Percentiles rank a stretch among this genome's conserved stretches.
These are phyloP conservation scores for Moesziomyces antarcticus DNA, from an alignment of 1,284 basidiomycete species.

Conservation along the genomic window DNA sequence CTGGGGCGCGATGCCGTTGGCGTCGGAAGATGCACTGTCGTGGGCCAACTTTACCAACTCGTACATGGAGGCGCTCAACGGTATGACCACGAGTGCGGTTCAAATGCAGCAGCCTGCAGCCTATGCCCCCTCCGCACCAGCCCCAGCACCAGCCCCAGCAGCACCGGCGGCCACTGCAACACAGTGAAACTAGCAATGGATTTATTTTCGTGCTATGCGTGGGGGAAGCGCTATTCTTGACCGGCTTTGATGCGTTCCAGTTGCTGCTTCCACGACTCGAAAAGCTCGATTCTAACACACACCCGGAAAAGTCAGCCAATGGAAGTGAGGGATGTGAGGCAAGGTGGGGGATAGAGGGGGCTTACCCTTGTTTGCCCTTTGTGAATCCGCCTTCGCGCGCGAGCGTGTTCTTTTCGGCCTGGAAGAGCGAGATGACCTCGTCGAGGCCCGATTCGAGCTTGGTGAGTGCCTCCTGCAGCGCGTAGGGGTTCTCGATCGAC, in stretches of 20 bases:
- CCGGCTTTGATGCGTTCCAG: constrained; percentile 56
- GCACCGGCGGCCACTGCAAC: background rate
- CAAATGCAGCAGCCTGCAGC: too few relatives aligned
- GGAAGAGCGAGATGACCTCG: constrained; percentile 56
- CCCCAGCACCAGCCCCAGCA: background rate
- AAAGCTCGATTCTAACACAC: constrained; percentile 33
- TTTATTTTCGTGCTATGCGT: background rate
- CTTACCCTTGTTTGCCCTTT: constrained; percentile 60
- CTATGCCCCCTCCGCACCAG: background rate
- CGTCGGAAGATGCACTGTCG: constrained; percentile 39
- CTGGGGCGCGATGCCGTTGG: constrained; percentile 50
- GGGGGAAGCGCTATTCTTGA: constrained; percentile 22
- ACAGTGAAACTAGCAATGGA: background rate
- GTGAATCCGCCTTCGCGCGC: constrained; percentile 50
- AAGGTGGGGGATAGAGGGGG: background rate
- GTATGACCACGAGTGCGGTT: constrained; percentile 14
- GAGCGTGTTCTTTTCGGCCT: constrained; percentile 56
- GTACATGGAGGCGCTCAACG: constrained; percentile 49
- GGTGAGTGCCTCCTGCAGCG: constrained; percentile 50
- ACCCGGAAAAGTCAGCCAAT: background rate
- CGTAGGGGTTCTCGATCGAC: constrained; percentile 61
- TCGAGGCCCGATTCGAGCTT: constrained; percentile 54
- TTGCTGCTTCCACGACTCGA: constrained; percentile 56
- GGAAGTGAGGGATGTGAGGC: background rate
- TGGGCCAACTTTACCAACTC: constrained; percentile 52